Evolutionary conservation across 2,329 filamentous ascomycete species (phyloP).

Genomic region (Arthrobotrys conoides): DNA sequence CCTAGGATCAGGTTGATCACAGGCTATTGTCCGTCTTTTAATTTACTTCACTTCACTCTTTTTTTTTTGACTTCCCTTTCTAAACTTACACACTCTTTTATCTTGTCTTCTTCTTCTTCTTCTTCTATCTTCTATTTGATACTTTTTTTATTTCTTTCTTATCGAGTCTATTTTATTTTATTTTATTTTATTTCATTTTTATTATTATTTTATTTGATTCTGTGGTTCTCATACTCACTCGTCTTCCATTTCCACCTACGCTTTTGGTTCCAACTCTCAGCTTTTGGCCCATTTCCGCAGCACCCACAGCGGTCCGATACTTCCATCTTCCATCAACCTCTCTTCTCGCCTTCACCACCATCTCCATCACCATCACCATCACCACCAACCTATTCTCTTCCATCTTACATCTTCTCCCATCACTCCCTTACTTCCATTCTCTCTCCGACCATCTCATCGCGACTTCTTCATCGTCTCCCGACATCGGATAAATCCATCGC

Average conservation of each 20-base stretch:
- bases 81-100: slow-evolving; percentile 36
- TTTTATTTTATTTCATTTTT: neutral
- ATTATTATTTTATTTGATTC: neutral
- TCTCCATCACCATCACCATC: neutral
- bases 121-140: slow-evolving; percentile 1
- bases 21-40: slow-evolving; percentile 27
- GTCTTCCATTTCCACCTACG: slow-evolving; percentile 19
- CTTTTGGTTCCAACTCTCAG: slow-evolving; percentile 36
- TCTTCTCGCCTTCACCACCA: neutral
- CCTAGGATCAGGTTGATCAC: neutral
- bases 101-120: slow-evolving; percentile 39
- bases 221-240: slow-evolving; percentile 25
- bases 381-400: slow-evolving; percentile 4
- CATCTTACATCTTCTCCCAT: neutral
- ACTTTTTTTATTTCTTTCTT: slow-evolving; percentile 13
- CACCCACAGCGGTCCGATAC: slow-evolving; percentile 16
- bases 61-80: slow-evolving; percentile 61
- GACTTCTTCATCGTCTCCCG: slow-evolving; percentile 20
- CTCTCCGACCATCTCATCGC: slow-evolving; percentile 2
- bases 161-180: slow-evolving; percentile 8
- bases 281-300: slow-evolving; percentile 27
- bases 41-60: neutral
- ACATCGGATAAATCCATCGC: slow-evolving; percentile 40
- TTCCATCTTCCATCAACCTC: slow-evolving; percentile 9
- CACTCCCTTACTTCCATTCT: neutral